These are phyloP conservation scores for Simmondsia chinensis DNA, from an alignment of 148 eudicot species.

Conservation along the genomic window DNA sequence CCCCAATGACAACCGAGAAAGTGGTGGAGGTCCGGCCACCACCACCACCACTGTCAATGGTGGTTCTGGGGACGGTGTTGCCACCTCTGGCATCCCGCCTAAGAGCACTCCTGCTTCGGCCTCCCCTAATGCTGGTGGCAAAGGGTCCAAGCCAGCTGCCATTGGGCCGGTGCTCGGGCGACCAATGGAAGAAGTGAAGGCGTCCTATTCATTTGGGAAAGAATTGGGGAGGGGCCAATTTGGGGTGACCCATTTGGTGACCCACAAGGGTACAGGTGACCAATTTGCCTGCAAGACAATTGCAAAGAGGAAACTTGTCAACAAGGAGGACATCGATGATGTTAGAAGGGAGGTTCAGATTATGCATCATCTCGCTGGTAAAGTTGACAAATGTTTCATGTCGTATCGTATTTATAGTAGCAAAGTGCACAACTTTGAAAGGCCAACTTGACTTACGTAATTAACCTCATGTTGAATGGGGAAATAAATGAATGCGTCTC, in stretches of 20 bases:
- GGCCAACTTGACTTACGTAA: too few species aligned
- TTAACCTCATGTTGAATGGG: too few species aligned
- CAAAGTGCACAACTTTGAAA: too few species aligned
- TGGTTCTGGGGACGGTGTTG: too few species aligned
- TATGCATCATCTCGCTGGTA: slow-evolving; percentile 77
- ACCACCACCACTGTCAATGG: not conserved
- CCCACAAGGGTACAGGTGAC: slow-evolving; percentile 44
- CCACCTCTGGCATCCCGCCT: slow-evolving; percentile 19
- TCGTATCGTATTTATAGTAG: too few species aligned
- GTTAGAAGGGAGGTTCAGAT: slow-evolving; percentile 87
- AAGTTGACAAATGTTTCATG: too few species aligned
- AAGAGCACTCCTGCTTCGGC: slow-evolving; percentile 29
- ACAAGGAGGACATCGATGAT: slow-evolving; percentile 91
- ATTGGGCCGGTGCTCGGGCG: slow-evolving; percentile 62
- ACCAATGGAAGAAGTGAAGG: slow-evolving; percentile 55
- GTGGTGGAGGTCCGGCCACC: not conserved
- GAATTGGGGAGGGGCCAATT: slow-evolving; percentile 79
- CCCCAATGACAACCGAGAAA: slow-evolving; percentile 2
- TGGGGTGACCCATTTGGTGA: slow-evolving; percentile 58
- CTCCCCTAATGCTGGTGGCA: slow-evolving; percentile 9
- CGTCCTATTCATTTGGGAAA: slow-evolving; percentile 44
- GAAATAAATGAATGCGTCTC: too few species aligned
- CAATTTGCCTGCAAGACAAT: slow-evolving; percentile 74
- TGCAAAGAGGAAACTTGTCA: slow-evolving; percentile 77
- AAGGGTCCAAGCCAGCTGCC: slow-evolving; percentile 19